phyloP scores from a whole-genome alignment of 345 rosid species.

The Melastoma malabathricum region DNA sequence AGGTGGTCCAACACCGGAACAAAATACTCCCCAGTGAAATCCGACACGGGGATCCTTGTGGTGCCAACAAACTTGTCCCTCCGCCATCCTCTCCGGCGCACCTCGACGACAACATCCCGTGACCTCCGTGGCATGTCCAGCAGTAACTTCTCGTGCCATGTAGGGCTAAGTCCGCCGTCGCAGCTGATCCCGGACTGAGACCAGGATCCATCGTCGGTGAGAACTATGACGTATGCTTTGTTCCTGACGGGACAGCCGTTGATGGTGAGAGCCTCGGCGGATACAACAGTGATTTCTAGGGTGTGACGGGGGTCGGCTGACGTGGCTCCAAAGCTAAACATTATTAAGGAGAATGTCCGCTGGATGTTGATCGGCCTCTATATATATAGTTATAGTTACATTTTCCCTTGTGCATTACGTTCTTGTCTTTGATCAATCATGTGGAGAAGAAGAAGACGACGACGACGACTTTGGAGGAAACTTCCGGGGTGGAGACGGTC shows the following conservation, averaged over 20 bases:
- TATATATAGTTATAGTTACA: too few relatives aligned
- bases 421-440: too few relatives aligned
- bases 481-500: too few relatives aligned
- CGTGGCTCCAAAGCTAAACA: not conserved
- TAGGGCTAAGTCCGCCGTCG: conserved; percentile 6
- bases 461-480: too few relatives aligned
- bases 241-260: conserved; percentile 4
- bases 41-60: conserved; percentile 9
- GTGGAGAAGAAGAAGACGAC: too few relatives aligned
- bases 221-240: conserved; percentile 7
- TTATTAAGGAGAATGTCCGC: too few relatives aligned
- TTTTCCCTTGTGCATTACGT: too few relatives aligned
- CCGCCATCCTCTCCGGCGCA: conserved; percentile 1
- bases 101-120: conserved; percentile 7
- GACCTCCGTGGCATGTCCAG: conserved; percentile 2
- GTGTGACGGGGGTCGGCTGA: conserved; percentile 5
- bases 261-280: conserved; percentile 9
- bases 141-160: conserved; percentile 10
- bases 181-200: too few relatives aligned
- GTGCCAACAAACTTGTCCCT: conserved; percentile 2
- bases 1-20: conserved; percentile 1
- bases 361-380: too few relatives aligned
- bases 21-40: conserved; percentile 2
- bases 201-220: not conserved
- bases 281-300: conserved; percentile 21